A percentile compares a stretch with the other conserved stretches of the same genome.
Evolutionary conservation across 306 rosid species (phyloP).

Genomic region (Vigna reflexopilosa): DNA sequence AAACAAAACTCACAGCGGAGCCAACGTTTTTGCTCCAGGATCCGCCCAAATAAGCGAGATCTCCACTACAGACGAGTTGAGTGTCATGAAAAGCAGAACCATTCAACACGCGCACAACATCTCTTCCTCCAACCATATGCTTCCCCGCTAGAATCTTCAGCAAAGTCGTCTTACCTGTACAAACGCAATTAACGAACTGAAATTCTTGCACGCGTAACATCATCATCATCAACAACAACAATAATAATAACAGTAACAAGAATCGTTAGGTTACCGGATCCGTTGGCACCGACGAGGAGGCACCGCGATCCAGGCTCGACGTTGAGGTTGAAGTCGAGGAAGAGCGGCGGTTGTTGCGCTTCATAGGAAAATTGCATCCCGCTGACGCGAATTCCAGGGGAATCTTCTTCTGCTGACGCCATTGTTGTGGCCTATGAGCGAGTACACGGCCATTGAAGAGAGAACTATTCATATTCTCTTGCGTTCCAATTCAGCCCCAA

Average conservation of each 20-base stretch:
- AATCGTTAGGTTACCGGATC: constrained; percentile 66
- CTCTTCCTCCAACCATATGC: constrained; percentile 97
- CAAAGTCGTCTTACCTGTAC: constrained; percentile 87
- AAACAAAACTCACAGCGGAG: constrained; percentile 72
- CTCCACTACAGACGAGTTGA: constrained; percentile 82
- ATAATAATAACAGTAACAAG: too few relatives aligned
- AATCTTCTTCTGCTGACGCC: constrained; percentile 54
- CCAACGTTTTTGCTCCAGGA: constrained; percentile 92
- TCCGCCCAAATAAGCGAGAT: constrained; percentile 94
- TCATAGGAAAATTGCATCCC: constrained; percentile 85
- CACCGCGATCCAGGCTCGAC: constrained; percentile 88
- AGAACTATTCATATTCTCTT: constrained; percentile 11
- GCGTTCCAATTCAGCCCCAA: constrained; percentile 3
- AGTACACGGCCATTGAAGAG: not conserved
- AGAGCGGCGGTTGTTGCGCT: constrained; percentile 62
- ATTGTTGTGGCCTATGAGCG: constrained; percentile 28
- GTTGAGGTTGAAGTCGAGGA: constrained; percentile 71
- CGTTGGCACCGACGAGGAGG: constrained; percentile 95
- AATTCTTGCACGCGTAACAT: not conserved
- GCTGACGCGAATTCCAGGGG: constrained; percentile 57
- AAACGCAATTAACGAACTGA: not conserved
- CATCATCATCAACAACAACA: too few relatives aligned
- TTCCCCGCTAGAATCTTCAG: constrained; percentile 87
- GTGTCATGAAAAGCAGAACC: constrained; percentile 92
- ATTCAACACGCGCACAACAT: constrained; percentile 86